phyloP scores from a whole-genome alignment of 495 filamentous ascomycete species.

The Tuber borchii region DNA sequence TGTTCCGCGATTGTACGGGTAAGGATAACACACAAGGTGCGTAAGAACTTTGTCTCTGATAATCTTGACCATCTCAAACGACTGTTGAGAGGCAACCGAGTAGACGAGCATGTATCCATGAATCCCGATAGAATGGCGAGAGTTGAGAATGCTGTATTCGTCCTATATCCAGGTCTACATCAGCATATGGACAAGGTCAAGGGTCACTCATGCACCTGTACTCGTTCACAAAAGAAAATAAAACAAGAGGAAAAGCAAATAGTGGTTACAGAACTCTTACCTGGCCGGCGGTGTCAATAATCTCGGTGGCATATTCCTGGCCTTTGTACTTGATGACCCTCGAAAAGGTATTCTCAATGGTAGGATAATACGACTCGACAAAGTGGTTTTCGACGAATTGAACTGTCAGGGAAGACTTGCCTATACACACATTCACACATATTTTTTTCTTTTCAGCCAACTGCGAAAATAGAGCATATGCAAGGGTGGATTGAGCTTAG shows the following conservation, averaged over 20 bases:
- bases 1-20: not conserved
- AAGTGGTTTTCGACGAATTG: slow-evolving; percentile 98
- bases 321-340: slow-evolving; percentile 85
- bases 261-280: slow-evolving; percentile 48
- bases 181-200: slow-evolving; percentile 17
- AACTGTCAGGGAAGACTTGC: slow-evolving; percentile 95
- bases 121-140: slow-evolving; percentile 98
- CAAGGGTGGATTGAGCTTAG: slow-evolving; percentile 12
- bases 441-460: not conserved
- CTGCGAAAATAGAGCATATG: not conserved
- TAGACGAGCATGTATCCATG: slow-evolving; percentile 99
- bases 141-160: slow-evolving; percentile 96
- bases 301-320: slow-evolving; percentile 92
- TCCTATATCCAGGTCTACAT: slow-evolving; percentile 54
- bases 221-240: not conserved
- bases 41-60: slow-evolving; percentile 97
- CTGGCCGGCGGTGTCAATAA: slow-evolving; percentile 97
- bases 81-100: slow-evolving; percentile 83
- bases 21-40: slow-evolving; percentile 63
- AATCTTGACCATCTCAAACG: slow-evolving; percentile 92
- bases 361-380: slow-evolving; percentile 97
- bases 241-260: slow-evolving; percentile 10
- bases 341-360: slow-evolving; percentile 97
- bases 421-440: slow-evolving; percentile 46
- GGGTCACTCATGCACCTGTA: slow-evolving; percentile 6